These are phyloP conservation scores for Aspergillus ibericus DNA, from an alignment of 2,329 filamentous ascomycete species.

Conservation along the genomic window DNA sequence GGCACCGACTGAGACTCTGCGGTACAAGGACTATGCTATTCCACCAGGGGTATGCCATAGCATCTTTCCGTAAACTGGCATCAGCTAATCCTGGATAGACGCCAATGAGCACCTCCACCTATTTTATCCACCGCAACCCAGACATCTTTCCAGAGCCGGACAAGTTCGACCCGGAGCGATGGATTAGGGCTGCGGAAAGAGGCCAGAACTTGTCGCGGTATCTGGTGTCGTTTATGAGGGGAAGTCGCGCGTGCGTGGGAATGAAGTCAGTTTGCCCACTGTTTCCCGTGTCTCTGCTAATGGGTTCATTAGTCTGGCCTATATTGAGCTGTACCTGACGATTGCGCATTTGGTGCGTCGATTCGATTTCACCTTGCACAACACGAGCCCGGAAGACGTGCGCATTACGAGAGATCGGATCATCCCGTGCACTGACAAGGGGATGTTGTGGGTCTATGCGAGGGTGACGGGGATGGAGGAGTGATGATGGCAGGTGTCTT, in stretches of 20 bases:
- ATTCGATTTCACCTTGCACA: conserved; percentile 28
- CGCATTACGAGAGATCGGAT: conserved; percentile 23
- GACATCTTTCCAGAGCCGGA: conserved; percentile 27
- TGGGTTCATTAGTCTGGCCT: conserved; percentile 25
- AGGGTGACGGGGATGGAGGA: conserved; percentile 1
- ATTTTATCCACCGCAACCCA: conserved; percentile 26
- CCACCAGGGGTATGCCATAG: conserved; percentile 23
- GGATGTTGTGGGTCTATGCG: neutral
- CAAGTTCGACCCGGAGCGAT: conserved; percentile 29
- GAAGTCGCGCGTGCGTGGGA: conserved; percentile 26
- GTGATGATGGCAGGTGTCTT: neutral
- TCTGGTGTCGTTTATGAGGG: conserved; percentile 27
- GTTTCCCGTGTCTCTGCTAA: neutral
- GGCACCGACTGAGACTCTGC: conserved; percentile 7
- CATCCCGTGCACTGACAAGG: neutral
- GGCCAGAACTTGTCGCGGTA: conserved; percentile 22
- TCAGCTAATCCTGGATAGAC: conserved; percentile 16
- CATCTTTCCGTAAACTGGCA: neutral
- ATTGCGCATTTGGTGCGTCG: conserved; percentile 26
- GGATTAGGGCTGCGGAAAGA: conserved; percentile 20
- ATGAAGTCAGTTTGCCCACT: conserved; percentile 21
- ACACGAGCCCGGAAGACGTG: conserved; percentile 28
- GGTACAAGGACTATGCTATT: conserved; percentile 21
- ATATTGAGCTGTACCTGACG: conserved; percentile 31
- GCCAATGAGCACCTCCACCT: conserved; percentile 36